phyloP scores from a whole-genome alignment of 2,329 filamentous ascomycete genomes.

The Pseudonectria foliicola region DNA sequence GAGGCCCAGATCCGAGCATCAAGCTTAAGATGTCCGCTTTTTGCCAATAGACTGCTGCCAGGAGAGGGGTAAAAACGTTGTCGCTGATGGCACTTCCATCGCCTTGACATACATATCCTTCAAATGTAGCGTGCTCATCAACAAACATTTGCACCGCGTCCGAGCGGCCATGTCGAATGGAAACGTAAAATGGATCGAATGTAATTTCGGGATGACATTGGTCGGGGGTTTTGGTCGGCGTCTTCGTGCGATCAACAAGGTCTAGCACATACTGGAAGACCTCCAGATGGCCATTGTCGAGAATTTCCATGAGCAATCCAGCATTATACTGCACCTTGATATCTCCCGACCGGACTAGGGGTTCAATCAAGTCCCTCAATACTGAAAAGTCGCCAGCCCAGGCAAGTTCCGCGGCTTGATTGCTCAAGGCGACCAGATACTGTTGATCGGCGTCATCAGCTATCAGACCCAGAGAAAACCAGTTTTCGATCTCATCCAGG shows the following conservation, averaged over 20 bases:
- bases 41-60: slow-evolving; percentile 23
- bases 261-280: slow-evolving; percentile 23
- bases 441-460: slow-evolving; percentile 11
- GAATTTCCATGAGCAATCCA: slow-evolving; percentile 17
- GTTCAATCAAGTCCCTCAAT: slow-evolving; percentile 22
- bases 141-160: slow-evolving; percentile 11
- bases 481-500: slow-evolving; percentile 22
- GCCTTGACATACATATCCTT: slow-evolving; percentile 14
- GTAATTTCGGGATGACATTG: slow-evolving; percentile 19
- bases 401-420: slow-evolving; percentile 15
- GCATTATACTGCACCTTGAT: slow-evolving; percentile 18
- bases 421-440: slow-evolving; percentile 14
- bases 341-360: slow-evolving; percentile 20
- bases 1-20: slow-evolving; percentile 11
- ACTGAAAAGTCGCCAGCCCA: slow-evolving; percentile 17
- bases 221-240: slow-evolving; percentile 3
- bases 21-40: slow-evolving; percentile 15
- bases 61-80: slow-evolving; percentile 20
- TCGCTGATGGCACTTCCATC: slow-evolving; percentile 2
- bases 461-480: slow-evolving; percentile 18
- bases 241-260: slow-evolving; percentile 18
- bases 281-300: slow-evolving; percentile 16
- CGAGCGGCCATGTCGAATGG: slow-evolving; percentile 21
- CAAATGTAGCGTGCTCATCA: slow-evolving; percentile 12
- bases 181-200: slow-evolving; percentile 21